These are phyloP conservation scores for Suhomyces faveliae DNA, from an alignment of 805 yeast genomes.

Conservation along the genomic window DNA sequence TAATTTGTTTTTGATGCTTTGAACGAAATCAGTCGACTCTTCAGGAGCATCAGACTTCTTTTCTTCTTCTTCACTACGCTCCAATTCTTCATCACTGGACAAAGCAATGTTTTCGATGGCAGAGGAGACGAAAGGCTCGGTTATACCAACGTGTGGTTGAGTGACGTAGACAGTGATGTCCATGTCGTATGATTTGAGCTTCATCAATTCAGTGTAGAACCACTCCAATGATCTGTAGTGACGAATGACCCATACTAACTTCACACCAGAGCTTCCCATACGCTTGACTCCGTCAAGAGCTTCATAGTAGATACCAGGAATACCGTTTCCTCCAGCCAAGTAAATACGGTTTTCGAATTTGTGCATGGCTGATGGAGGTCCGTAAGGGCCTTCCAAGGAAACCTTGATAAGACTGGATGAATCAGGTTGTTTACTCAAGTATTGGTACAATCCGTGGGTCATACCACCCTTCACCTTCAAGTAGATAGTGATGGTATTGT, in stretches of 20 bases:
- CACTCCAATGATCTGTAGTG: conserved; percentile 39
- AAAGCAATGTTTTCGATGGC: conserved; percentile 7
- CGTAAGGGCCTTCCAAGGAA: conserved; percentile 42
- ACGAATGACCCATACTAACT: conserved; percentile 41
- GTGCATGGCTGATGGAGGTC: conserved; percentile 29
- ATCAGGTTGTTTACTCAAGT: conserved; percentile 32
- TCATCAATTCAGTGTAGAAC: conserved; percentile 36
- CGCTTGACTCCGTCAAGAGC: conserved; percentile 26
- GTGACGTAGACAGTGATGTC: conserved; percentile 44
- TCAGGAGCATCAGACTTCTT: conserved; percentile 8
- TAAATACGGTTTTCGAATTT: conserved; percentile 29
- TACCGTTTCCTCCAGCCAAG: conserved; percentile 42
- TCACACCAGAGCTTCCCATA: conserved; percentile 15
- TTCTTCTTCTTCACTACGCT: conserved; percentile 14
- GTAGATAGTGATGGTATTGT: conserved; percentile 23
- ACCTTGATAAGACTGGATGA: conserved; percentile 30
- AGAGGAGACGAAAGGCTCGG: conserved; percentile 11
- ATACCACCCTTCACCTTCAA: conserved; percentile 38
- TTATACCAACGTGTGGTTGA: conserved; percentile 23
- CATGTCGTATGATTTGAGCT: conserved; percentile 31
- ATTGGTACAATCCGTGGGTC: conserved; percentile 36
- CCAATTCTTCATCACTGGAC: conserved; percentile 9
- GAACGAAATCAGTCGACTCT: conserved; percentile 13
- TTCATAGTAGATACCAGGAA: conserved; percentile 38
- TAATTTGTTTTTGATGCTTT: conserved; percentile 21